Base-by-base conservation (phyloP, 495 filamentous ascomycete species). In the Penicillium lagena region DNA sequence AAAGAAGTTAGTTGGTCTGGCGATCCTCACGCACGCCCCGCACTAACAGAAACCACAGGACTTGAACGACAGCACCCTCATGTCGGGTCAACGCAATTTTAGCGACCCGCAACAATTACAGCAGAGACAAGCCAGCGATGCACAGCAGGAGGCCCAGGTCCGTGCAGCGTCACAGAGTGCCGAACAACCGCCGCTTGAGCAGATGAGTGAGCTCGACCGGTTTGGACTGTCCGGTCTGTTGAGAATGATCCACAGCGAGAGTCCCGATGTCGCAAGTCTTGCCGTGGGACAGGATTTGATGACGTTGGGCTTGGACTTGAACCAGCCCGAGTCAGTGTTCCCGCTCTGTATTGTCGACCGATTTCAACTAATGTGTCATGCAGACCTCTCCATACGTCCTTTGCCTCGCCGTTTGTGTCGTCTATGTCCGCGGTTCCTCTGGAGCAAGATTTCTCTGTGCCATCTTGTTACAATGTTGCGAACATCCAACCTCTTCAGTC, bases 401-500 rank as follows among this genome's bases (percentile, higher is more conserved):
- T 82, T 50, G 75, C 73, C 28, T 85, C 83, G 1, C 78, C 89
- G 7, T 90, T 87, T 52, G 83, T 85, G 44, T 79, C 85, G 12
- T 63, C 73, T 10, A 79, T 82, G 46, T 78, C 85, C 8, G 76
- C 81, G 38, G 61, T 67, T 0, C 85, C 87, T 29, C 68, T 87
- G 8, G 78, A 93, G 38, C 87, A 88, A 32, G 85, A 89, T 38
- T 91, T 85, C 58, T 76, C 70, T 10, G 64, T 95, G 7, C 90
- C 90, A 2, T 78, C 83, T 15, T 93, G 89, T 62, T 96, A 96
- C 60, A 81, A 76, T 37, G 90, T 96, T 15, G 82, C 80, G 50
- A 96, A 95, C 54, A 85, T 94, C 29, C 87, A 89, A 53, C 79
- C 81, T 12, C 72, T 95, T 13, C 79, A 87, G 37, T 77, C 80